These are phyloP conservation scores for Diutina scorzettiae DNA, from an alignment of 1,139 yeast genomes.

Conservation along the genomic window DNA sequence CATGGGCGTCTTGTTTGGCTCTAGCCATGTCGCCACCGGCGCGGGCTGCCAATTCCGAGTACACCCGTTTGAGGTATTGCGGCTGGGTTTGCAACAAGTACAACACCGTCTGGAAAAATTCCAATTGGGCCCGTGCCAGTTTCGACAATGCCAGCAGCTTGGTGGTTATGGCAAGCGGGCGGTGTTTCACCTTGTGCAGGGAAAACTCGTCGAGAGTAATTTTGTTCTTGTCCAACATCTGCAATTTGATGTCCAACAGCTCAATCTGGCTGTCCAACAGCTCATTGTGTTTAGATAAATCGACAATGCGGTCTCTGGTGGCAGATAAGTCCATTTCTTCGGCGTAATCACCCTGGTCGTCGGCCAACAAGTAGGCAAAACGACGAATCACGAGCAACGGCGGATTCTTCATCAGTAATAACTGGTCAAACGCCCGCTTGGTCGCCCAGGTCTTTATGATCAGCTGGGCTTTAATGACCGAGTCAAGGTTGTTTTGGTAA, in stretches of 20 bases:
- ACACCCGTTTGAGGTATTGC: constrained; percentile 49
- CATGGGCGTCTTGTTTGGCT: constrained; percentile 7
- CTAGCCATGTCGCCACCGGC: constrained; percentile 9
- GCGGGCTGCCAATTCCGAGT: constrained; percentile 12
- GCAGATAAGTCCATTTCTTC: constrained; percentile 65
- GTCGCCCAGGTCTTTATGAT: constrained; percentile 56
- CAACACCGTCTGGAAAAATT: constrained; percentile 64
- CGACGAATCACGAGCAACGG: constrained; percentile 64
- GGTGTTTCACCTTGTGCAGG: constrained; percentile 34
- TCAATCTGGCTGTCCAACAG: constrained; percentile 63
- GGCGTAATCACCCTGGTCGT: constrained; percentile 61
- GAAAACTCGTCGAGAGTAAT: constrained; percentile 68
- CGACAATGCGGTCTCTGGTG: constrained; percentile 54
- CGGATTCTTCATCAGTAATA: constrained; percentile 63
- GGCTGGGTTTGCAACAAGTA: constrained; percentile 83
- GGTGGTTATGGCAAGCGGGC: constrained; percentile 10
- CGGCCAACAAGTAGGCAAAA: constrained; percentile 69
- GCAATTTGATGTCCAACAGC: constrained; percentile 72
- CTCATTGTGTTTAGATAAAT: constrained; percentile 52
- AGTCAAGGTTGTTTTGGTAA: constrained; percentile 42
- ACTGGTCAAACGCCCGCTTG: constrained; percentile 61
- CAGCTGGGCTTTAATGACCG: constrained; percentile 65
- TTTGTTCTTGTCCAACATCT: constrained; percentile 65
- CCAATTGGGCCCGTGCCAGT: constrained; percentile 31
- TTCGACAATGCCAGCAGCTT: not conserved